Evolutionary conservation across 108 stramenopile genomes (phyloP), one percentile per base, ranked within the genome.

Genomic region (Thalassiosira profunda): DNA sequence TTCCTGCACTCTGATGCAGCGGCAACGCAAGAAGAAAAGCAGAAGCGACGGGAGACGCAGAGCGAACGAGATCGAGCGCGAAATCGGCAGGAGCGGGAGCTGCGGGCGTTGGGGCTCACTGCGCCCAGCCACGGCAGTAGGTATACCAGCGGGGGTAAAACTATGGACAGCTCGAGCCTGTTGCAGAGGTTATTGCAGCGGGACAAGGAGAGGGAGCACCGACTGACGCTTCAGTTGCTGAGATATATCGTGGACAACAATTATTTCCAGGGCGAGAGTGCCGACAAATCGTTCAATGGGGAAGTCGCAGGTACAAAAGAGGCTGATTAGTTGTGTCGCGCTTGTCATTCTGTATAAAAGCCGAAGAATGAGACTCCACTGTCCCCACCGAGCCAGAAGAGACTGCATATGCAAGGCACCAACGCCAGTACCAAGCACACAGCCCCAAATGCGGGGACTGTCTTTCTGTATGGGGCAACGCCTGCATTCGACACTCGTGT

Each of bases 241-340:
- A 67, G 85, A 36, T 87, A 87, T 53, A 82, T 96, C 70, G 90
- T 90, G 12, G 81, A 90, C 58, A 68, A 66, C 14, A 67, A 93
- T 67, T 93, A 81, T 61, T 85, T 88, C 57, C 80, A 77, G 24
- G 65, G 46, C 31, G 5, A 46, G 3, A 38, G n/a, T n/a, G n/a
- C n/a, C n/a, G n/a, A n/a, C n/a, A n/a, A n/a, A n/a, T n/a, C n/a
- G n/a, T n/a, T n/a, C n/a, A n/a, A n/a, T n/a, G n/a, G n/a, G n/a
- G n/a, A n/a, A n/a, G n/a, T n/a, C n/a, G n/a, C n/a, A n/a, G n/a
- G n/a, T n/a, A n/a, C n/a, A n/a, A n/a, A n/a, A n/a, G n/a, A n/a
- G n/a, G n/a, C n/a, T n/a, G n/a, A n/a, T n/a, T n/a, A n/a, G n/a
- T n/a, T n/a, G n/a, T n/a, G n/a, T n/a, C n/a, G n/a, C n/a, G n/a